Evolutionary conservation across 345 rosid species (phyloP).

Genomic region (Trapa bicornis): DNA sequence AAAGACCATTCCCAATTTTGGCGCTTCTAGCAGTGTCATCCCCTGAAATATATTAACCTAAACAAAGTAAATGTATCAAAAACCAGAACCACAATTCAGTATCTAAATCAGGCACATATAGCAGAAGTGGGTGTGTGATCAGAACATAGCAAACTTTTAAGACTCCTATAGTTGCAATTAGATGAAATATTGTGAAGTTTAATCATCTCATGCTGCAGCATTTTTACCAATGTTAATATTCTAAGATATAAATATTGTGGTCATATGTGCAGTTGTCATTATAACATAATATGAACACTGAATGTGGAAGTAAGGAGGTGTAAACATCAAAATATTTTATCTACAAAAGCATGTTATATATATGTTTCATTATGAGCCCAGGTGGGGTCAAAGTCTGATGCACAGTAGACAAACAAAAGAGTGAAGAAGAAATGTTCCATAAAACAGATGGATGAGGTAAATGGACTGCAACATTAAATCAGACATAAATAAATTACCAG

Average conservation of each 20-base stretch:
- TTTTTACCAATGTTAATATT: not conserved
- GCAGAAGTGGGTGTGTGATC: not conserved
- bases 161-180: not conserved
- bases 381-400: not conserved
- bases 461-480: not conserved
- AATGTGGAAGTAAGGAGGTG: not conserved
- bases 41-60: slow-evolving; percentile 85
- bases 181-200: not conserved
- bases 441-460: not conserved
- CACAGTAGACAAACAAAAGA: slow-evolving; percentile 1
- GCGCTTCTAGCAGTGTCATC: slow-evolving; percentile 77
- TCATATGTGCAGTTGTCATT: not conserved
- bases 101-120: not conserved
- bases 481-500: not conserved
- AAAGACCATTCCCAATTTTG: slow-evolving; percentile 78
- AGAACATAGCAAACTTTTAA: not conserved
- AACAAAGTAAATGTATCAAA: slow-evolving; percentile 6
- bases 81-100: not conserved
- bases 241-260: not conserved
- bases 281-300: not conserved
- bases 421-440: not conserved
- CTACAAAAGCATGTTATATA: not conserved
- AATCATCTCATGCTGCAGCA: not conserved
- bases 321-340: not conserved
- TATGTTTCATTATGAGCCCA: not conserved